Percentiles rank a stretch among this genome's conserved stretches.
Evolutionary conservation across 768 basidiomycete species (phyloP).

Genomic region (Harrya chromipes): DNA sequence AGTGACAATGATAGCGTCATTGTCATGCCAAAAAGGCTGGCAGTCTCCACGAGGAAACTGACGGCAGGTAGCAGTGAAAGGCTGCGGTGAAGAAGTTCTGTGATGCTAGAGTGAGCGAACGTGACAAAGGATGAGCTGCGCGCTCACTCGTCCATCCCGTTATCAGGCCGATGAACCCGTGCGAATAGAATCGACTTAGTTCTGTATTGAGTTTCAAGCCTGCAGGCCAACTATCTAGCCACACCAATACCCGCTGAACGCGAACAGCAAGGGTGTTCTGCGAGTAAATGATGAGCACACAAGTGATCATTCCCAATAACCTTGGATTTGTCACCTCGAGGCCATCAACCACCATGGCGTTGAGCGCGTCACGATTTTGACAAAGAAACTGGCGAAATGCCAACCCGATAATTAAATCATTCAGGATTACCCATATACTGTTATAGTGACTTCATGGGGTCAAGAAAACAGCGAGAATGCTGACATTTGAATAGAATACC

Average conservation of each 20-base stretch:
- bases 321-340: slow-evolving; percentile 38
- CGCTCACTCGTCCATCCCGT: slow-evolving; percentile 70
- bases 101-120: slow-evolving; percentile 3
- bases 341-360: slow-evolving; percentile 32
- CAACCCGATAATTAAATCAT: slow-evolving; percentile 84
- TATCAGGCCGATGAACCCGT: slow-evolving; percentile 63
- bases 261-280: slow-evolving; percentile 29
- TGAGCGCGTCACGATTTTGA: slow-evolving; percentile 57
- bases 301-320: background rate
- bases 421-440: slow-evolving; percentile 84
- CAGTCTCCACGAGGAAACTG: slow-evolving; percentile 34
- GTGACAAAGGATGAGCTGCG: background rate
- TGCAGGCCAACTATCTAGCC: slow-evolving; percentile 95
- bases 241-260: slow-evolving; percentile 55
- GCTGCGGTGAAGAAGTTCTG: slow-evolving; percentile 22
- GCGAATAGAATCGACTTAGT: slow-evolving; percentile 82
- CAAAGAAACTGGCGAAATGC: slow-evolving; percentile 68
- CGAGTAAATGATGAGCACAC: background rate
- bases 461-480: background rate
- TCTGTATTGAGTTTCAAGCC: slow-evolving; percentile 96
- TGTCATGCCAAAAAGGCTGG: slow-evolving; percentile 51
- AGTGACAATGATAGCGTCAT: slow-evolving; percentile 61
- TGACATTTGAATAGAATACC: slow-evolving; percentile 37
- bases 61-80: slow-evolving; percentile 22
- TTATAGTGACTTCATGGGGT: slow-evolving; percentile 73